Base-by-base conservation (phyloP, 768 basidiomycete species). In the Pleurotus eryngii region DNA sequence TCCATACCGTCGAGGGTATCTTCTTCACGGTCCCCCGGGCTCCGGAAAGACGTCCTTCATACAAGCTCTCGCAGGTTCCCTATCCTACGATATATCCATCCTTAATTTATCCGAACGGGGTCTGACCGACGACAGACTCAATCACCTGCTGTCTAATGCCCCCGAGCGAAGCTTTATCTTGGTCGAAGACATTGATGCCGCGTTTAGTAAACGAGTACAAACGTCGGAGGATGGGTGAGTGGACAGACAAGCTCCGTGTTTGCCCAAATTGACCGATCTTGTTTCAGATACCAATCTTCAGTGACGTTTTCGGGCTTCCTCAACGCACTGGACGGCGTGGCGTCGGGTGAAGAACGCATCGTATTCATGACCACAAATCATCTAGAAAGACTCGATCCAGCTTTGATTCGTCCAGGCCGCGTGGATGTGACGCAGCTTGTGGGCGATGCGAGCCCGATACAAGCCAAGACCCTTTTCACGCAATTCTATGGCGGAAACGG, bases 301-400 rank as follows among this genome's bases (percentile, higher is more conserved):
- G 89, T 99, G 37, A 98, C 97, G 3, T 98, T 99, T 74, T 98
- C 96, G 6, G 97, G 97, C 24, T 92, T 98, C 67, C 76, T 99
- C 43, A 99, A 99, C 64, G 95, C 95, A 12, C 78, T 99, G 2
- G 97, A 99, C 67, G 97, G 97, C 15, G 96, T 99, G 26, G 96
- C 94, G 4, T 97, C 96, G 9, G 93, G 95, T 42, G 95, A 98
- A 74, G 95, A 97, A 65, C 87, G 97, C n/a, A 88, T 99, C 67
- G 84, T 99, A 37, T 99, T 99, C 74, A 91, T 99, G 87, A 99
- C 97, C 0, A 98, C 97, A n/a, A 99, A 99, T 70, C 97, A 98
- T 64, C 69, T 91, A 55, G 85, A 90, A 59, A 81, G 79, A 60
- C 83, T 99, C 37, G 97, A 99, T 72, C 89, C 93, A 5, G 97